These are phyloP conservation scores for Barnettozyma californica DNA, from an alignment of 805 yeast genomes.

Conservation along the genomic window DNA sequence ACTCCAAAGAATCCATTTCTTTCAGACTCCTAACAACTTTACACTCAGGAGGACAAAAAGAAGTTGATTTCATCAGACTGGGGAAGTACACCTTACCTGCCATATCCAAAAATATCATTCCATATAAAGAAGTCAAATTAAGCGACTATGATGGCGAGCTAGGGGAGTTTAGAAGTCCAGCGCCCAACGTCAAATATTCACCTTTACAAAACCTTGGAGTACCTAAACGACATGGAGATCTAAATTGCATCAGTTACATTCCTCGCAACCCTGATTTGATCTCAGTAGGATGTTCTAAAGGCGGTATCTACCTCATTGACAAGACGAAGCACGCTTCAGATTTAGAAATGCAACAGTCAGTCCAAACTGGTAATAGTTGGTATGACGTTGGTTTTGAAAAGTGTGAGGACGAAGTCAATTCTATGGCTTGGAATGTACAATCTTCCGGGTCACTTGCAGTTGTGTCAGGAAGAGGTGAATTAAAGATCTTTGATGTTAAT, in stretches of 20 bases:
- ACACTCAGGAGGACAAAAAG: conserved; percentile 51
- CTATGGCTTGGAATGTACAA: conserved; percentile 63
- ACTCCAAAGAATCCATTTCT: conserved; percentile 14
- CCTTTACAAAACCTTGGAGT: conserved; percentile 60
- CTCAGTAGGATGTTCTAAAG: conserved; percentile 63
- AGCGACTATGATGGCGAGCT: conserved; percentile 32
- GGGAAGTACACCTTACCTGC: conserved; percentile 17
- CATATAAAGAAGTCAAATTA: conserved; percentile 18
- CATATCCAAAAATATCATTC: neutral
- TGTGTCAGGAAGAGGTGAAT: conserved; percentile 58
- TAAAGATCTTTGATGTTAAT: conserved; percentile 65
- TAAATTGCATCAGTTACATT: conserved; percentile 66
- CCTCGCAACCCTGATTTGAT: conserved; percentile 85
- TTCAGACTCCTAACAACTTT: conserved; percentile 56
- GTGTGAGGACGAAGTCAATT: conserved; percentile 54
- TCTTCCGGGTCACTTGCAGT: conserved; percentile 46
- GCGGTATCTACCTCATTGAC: conserved; percentile 65
- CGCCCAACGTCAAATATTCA: conserved; percentile 25
- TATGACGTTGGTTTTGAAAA: conserved; percentile 48
- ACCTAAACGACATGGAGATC: conserved; percentile 44
- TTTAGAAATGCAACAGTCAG: conserved; percentile 44
- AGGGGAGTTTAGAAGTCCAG: conserved; percentile 25
- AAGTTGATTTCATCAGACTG: conserved; percentile 48
- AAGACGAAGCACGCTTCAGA: conserved; percentile 72
- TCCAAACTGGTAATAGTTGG: conserved; percentile 22